Percentiles rank a stretch among this genome's conserved stretches.
Evolutionary conservation across 768 basidiomycete species (phyloP).

Genomic region (Rhizopogon salebrosus): DNA sequence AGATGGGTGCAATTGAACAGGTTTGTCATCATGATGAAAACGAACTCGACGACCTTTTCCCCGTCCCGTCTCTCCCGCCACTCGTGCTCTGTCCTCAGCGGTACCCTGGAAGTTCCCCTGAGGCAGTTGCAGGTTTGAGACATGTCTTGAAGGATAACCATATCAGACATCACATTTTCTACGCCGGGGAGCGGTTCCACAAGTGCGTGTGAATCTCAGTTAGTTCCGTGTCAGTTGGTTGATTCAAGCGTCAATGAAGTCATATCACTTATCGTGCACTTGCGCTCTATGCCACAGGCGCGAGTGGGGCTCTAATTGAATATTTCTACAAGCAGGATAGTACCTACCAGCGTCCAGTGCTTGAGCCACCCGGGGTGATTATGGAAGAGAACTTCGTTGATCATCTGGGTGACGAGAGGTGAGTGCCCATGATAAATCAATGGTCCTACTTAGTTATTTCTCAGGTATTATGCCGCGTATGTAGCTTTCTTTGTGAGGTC

Average conservation of each 20-base stretch:
- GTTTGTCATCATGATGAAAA: background rate
- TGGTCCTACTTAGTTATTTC: background rate
- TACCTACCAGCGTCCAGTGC: slow-evolving; percentile 14
- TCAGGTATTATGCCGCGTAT: slow-evolving; percentile 25
- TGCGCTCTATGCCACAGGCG: slow-evolving; percentile 23
- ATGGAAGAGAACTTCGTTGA: slow-evolving; percentile 18
- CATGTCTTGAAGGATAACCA: slow-evolving; percentile 44
- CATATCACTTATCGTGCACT: slow-evolving; percentile 26
- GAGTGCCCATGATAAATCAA: background rate
- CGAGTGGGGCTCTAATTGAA: slow-evolving; percentile 16
- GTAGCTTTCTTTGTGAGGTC: slow-evolving; percentile 18
- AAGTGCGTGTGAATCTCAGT: slow-evolving; percentile 33
- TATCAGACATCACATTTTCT: slow-evolving; percentile 42
- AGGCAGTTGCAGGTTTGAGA: slow-evolving; percentile 24
- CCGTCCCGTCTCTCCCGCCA: slow-evolving; percentile 4
- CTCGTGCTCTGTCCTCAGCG: background rate
- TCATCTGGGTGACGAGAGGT: slow-evolving; percentile 24
- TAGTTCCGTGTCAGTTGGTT: background rate
- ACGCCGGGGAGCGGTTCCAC: slow-evolving; percentile 42
- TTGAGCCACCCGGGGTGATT: slow-evolving; percentile 20
- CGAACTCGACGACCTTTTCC: slow-evolving; percentile 5
- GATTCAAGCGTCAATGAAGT: slow-evolving; percentile 7
- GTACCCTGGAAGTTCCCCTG: slow-evolving; percentile 10
- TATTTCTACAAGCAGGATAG: slow-evolving; percentile 21
- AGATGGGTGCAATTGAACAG: background rate